Percentiles rank a stretch among this genome's conserved stretches.
phyloP scores from a whole-genome alignment of 768 basidiomycete species.

The Lentinula sp. region DNA sequence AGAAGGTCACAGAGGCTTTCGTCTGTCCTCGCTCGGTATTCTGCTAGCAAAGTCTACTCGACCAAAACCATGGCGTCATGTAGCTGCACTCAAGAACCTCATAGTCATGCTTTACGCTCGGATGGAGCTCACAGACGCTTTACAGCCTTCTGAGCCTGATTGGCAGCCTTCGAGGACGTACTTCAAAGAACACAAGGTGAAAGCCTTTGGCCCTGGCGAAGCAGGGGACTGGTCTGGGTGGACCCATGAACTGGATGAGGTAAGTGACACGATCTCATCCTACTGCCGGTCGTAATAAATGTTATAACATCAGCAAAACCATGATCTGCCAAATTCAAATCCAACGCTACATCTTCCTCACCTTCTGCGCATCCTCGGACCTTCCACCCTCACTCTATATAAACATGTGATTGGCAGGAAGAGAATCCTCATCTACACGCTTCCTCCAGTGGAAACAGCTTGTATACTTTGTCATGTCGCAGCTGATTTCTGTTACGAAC shows the following conservation, averaged over 20 bases:
- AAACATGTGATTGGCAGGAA: conserved; percentile 72
- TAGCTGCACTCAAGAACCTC: conserved; percentile 56
- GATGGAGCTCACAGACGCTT: conserved; percentile 37
- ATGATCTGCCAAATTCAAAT: conserved; percentile 24
- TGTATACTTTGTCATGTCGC: conserved; percentile 72
- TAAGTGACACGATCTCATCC: conserved; percentile 18
- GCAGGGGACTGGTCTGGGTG: conserved; percentile 64
- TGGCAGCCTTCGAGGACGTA: conserved; percentile 60
- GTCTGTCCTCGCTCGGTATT: conserved; percentile 73
- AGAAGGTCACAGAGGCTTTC: conserved; percentile 71
- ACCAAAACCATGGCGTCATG: conserved; percentile 74
- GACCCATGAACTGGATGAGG: conserved; percentile 58
- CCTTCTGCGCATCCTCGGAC: conserved; percentile 70
- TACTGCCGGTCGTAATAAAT: not conserved
- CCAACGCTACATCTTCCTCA: conserved; percentile 73
- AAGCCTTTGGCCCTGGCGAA: conserved; percentile 43
- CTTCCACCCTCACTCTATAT: conserved; percentile 71
- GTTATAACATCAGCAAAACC: conserved; percentile 15
- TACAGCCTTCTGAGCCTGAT: conserved; percentile 47
- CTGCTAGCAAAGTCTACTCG: conserved; percentile 58
- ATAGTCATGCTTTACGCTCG: conserved; percentile 46
- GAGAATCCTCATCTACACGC: conserved; percentile 74
- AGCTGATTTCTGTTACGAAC: conserved; percentile 42
- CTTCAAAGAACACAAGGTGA: conserved; percentile 58
- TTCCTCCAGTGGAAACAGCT: conserved; percentile 74